phyloP scores from a whole-genome alignment of 192 early-diverging fungal species.

The Coemansia sp. region DNA sequence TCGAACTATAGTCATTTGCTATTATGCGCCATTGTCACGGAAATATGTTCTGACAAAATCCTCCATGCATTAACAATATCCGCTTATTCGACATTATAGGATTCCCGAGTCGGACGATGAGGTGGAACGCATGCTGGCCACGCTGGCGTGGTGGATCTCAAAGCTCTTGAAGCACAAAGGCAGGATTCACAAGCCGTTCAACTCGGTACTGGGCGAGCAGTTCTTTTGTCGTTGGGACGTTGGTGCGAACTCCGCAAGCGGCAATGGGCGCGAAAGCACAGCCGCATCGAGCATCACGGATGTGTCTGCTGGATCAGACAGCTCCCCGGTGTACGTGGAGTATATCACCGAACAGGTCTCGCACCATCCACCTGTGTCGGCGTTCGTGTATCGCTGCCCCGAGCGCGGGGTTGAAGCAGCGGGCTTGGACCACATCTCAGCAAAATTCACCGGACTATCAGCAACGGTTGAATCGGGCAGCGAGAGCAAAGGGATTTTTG shows the following conservation, averaged over 20 bases:
- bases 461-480: conserved; percentile 67
- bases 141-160: conserved; percentile 71
- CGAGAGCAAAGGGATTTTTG: conserved; percentile 65
- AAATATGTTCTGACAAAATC: neutral
- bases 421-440: conserved; percentile 72
- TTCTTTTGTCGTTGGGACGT: conserved; percentile 61
- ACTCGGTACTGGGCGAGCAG: conserved; percentile 60
- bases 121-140: conserved; percentile 67
- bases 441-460: conserved; percentile 73
- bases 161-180: conserved; percentile 66
- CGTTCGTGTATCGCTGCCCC: conserved; percentile 63
- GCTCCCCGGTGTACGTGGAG: conserved; percentile 42
- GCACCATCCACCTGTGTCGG: conserved; percentile 62
- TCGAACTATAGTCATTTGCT: neutral
- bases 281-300: conserved; percentile 40
- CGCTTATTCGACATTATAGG: conserved; percentile 14
- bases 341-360: conserved; percentile 67
- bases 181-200: conserved; percentile 60
- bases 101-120: conserved; percentile 64
- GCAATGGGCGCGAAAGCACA: conserved; percentile 24
- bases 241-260: neutral
- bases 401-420: conserved; percentile 62
- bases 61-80: neutral
- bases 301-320: conserved; percentile 15
- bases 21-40: neutral